Conservation (phyloP, 2,329 filamentous ascomycete species). For the Helicocarpus griseus region DNA sequence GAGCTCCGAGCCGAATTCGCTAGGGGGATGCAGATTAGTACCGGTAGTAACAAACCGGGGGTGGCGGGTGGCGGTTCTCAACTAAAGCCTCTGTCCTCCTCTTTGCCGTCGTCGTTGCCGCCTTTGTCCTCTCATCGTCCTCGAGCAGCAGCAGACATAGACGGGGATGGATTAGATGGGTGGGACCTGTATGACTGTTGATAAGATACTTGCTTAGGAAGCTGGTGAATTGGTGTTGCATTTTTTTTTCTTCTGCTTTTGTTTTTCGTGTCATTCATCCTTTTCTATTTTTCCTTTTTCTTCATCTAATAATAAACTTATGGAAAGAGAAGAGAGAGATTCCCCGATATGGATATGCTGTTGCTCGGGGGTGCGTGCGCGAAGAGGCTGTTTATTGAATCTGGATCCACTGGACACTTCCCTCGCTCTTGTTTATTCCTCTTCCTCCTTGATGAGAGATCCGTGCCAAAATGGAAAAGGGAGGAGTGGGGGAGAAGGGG, state of each 20-base stretch:
- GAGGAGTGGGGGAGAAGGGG: too few species aligned
- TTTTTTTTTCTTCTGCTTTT: neutral
- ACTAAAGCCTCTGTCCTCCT: neutral
- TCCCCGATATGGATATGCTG: neutral
- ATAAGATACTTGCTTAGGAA: neutral
- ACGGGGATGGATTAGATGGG: conserved; percentile 1
- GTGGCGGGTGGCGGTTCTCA: too few species aligned
- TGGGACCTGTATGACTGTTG: conserved; percentile 3
- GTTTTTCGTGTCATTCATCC: neutral
- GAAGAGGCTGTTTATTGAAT: too few species aligned
- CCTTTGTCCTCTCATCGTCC: too few species aligned
- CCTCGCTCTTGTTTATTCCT: too few species aligned
- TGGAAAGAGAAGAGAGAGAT: neutral
- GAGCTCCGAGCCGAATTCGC: conserved; percentile 54
- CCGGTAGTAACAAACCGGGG: neutral
- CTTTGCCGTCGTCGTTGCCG: neutral
- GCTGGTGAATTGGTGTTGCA: neutral
- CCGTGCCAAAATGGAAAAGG: too few species aligned
- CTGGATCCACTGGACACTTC: too few species aligned
- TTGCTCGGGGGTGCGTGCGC: too few species aligned
- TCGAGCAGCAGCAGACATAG: neutral
- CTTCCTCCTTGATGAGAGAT: too few species aligned
- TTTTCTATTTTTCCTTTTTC: neutral
- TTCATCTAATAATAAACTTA: neutral
- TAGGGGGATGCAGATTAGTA: conserved; percentile 21